Base-by-base conservation (phyloP, 257 asterid species). In the Solanum infundibuliforme region DNA sequence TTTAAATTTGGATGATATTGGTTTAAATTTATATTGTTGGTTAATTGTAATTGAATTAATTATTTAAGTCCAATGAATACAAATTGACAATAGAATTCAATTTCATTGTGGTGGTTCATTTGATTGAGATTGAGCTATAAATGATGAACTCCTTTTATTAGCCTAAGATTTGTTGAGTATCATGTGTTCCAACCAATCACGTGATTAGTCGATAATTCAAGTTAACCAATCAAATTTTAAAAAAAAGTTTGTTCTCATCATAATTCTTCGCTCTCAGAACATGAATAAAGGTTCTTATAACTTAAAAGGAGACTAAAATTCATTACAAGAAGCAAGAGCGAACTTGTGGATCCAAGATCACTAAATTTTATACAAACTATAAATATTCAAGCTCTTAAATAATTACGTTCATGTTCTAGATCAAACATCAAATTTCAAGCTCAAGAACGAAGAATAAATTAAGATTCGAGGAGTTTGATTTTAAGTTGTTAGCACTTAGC, bases 151-250 rank as follows among this genome's bases (percentile, higher is more conserved):
- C 0, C 3, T 34, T 32, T 34, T 72, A 32, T 32, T 4, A 71
- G 39, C 12, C 6, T 16, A 71, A 31, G 23, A 32, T 31, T 71
- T 46, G 3, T 46, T 46, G 58, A 46, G 7, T 46, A 46, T 43
- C 13, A 2, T 31, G 0, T 46, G 3, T 46, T 46, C 0, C 55
- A 46, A 16, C 2, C 41, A 32, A 72, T 14, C n/a, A n/a, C n/a
- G n/a, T n/a, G n/a, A 4, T 72, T 18, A 8, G 4, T 72, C 0
- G 27, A 72, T 18, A 32, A 16, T 34, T 32, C 0, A 72, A 72
- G 7, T 72, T 2, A 72, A 31, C 0, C 27, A 32, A 32, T 32
- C 43, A 34, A 72, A 16, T 52, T n/a, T n/a, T n/a, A n/a, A 18
- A 8, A 34, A 43, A 14, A 5, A 0, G 4, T 72, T 0, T 73